Conservation (phyloP, 2,329 filamentous ascomycete genomes). For the Exophiala aquamarina region DNA sequence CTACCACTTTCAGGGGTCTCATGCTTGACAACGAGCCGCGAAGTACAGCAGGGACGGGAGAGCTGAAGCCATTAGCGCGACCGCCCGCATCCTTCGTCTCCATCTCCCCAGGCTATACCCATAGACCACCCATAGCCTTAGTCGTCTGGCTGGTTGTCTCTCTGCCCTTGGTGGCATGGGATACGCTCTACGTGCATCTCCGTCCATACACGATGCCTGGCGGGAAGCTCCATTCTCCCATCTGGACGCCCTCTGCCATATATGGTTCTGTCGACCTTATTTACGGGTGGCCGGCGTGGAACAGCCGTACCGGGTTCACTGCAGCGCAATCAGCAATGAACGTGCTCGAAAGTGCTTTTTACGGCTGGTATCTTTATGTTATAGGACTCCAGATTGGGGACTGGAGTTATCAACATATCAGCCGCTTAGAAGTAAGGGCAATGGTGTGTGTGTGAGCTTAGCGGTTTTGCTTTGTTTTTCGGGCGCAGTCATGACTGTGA, state of each 20-base stretch:
- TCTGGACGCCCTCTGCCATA: conserved; percentile 76
- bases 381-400: background rate
- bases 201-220: conserved; percentile 81
- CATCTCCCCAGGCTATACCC: conserved; percentile 2
- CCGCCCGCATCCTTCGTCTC: too few species aligned
- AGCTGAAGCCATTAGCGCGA: too few species aligned
- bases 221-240: conserved; percentile 66
- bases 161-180: conserved; percentile 77
- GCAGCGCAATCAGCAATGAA: conserved; percentile 71
- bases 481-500: conserved; percentile 62
- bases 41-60: too few species aligned
- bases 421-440: conserved; percentile 5
- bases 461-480: conserved; percentile 61
- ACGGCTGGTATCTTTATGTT: conserved; percentile 59
- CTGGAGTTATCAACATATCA: background rate
- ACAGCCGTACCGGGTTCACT: conserved; percentile 72
- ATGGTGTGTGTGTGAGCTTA: conserved; percentile 43
- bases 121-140: conserved; percentile 32
- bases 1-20: too few species aligned
- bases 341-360: conserved; percentile 64
- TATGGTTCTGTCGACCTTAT: conserved; percentile 78
- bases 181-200: conserved; percentile 72
- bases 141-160: conserved; percentile 73
- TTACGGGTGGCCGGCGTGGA: conserved; percentile 74
- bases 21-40: too few species aligned